These are phyloP conservation scores for Pichia heedii DNA, from an alignment of 805 yeast species.

Conservation along the genomic window DNA sequence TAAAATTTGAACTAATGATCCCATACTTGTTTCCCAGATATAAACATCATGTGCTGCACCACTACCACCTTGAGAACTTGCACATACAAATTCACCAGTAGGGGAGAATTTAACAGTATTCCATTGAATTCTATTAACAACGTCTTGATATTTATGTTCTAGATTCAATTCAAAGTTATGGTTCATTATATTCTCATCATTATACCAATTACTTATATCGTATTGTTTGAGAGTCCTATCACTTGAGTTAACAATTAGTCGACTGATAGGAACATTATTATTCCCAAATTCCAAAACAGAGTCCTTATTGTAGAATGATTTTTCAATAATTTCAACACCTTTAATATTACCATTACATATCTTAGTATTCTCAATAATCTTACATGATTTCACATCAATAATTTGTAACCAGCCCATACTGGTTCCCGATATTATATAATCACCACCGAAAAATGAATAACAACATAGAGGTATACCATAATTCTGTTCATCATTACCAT, in stretches of 20 bases:
- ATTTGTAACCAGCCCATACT: conserved; percentile 71
- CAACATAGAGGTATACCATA: conserved; percentile 7
- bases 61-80: conserved; percentile 79
- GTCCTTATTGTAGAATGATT: conserved; percentile 13
- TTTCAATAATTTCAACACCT: conserved; percentile 48
- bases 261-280: conserved; percentile 31
- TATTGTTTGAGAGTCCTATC: conserved; percentile 68
- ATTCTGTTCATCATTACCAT: conserved; percentile 2
- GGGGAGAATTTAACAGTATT: conserved; percentile 68
- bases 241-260: conserved; percentile 65
- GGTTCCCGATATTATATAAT: conserved; percentile 62
- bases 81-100: conserved; percentile 76
- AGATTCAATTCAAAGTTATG: conserved; percentile 46
- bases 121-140: conserved; percentile 85
- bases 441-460: conserved; percentile 32
- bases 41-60: conserved; percentile 86
- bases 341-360: conserved; percentile 67
- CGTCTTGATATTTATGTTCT: conserved; percentile 82
- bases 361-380: conserved; percentile 35
- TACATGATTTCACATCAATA: conserved; percentile 20
- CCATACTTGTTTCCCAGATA: conserved; percentile 86
- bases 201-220: conserved; percentile 25
- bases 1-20: conserved; percentile 73
- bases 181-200: conserved; percentile 20
- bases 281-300: conserved; percentile 2